Conservation (phyloP, 192 early-diverging fungal species). For the Geranomyces variabilis region DNA sequence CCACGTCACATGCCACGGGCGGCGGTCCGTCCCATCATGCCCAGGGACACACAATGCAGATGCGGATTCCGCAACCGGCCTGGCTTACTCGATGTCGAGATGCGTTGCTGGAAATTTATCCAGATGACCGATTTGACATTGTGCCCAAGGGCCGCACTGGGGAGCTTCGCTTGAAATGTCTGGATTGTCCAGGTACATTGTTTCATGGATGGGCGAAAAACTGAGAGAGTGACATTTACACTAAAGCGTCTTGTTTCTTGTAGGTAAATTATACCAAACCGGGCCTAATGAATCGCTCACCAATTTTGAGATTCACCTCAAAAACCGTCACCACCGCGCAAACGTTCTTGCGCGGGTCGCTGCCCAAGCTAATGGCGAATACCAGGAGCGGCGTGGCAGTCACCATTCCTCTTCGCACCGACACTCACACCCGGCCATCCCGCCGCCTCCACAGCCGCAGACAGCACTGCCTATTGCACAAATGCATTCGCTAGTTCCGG, state of each 20-base stretch:
- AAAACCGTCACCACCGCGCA: constrained; percentile 38
- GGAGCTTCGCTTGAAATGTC: constrained; percentile 48
- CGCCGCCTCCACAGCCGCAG: background rate
- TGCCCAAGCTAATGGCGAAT: background rate
- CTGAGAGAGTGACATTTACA: background rate
- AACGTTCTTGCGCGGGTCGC: constrained; percentile 11
- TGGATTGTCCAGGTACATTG: constrained; percentile 53
- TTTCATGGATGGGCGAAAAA: background rate
- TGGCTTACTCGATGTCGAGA: constrained; percentile 40
- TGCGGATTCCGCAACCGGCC: constrained; percentile 22
- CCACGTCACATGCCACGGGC: too few species aligned
- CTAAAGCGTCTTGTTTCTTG: background rate
- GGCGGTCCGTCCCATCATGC: too few species aligned
- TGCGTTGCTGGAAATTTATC: constrained; percentile 42
- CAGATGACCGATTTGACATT: constrained; percentile 53
- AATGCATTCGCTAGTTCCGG: background rate
- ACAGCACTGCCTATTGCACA: background rate
- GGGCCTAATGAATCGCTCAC: constrained; percentile 48
- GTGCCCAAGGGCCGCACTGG: constrained; percentile 36
- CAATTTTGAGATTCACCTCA: constrained; percentile 61
- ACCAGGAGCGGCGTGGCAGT: background rate
- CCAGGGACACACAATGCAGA: background rate
- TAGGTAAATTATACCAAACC: constrained; percentile 53
- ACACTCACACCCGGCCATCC: background rate
- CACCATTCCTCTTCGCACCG: constrained; percentile 3